Evolutionary conservation across 2,329 filamentous ascomycete genomes (phyloP).

Genomic region (Colletotrichum sp.): DNA sequence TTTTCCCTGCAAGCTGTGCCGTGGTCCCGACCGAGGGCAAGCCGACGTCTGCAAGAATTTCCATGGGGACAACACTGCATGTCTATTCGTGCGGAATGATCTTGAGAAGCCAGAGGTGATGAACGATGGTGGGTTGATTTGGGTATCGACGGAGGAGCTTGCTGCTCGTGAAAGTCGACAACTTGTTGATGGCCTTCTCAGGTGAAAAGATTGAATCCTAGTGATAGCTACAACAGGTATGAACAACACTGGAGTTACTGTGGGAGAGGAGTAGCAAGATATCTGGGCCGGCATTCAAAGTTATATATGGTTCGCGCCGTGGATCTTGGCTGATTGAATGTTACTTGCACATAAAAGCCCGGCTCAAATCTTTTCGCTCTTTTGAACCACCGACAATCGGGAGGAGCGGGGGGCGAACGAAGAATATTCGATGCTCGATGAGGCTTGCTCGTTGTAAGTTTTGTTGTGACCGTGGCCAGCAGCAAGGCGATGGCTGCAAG

Average conservation of each 20-base stretch:
- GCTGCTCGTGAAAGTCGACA: rapidly evolving
- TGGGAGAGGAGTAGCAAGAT: not conserved
- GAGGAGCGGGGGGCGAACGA: no score
- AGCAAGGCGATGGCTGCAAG: not conserved
- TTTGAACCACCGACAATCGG: not conserved
- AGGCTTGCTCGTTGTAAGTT: not conserved
- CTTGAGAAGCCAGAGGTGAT: not conserved
- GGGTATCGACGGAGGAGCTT: not conserved
- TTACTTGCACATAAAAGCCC: not conserved
- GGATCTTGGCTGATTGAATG: rapidly evolving
- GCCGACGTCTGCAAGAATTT: not conserved
- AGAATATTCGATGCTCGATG: not conserved
- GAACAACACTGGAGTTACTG: no score
- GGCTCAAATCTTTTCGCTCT: not conserved
- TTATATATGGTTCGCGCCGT: rapidly evolving
- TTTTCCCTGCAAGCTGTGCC: not conserved
- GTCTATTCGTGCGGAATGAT: rapidly evolving
- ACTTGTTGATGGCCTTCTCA: rapidly evolving
- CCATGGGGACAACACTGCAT: no score
- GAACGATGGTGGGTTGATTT: rapidly evolving
- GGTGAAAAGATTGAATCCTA: not conserved
- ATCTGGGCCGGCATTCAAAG: not conserved
- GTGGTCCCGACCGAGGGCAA: not conserved
- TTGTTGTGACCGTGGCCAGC: not conserved
- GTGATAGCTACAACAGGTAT: not conserved